A percentile compares a stretch with the other conserved stretches of the same genome.
Conservation (phyloP, 176 grass and related monocot genomes). For the Hsuehochloa calcarea region DNA sequence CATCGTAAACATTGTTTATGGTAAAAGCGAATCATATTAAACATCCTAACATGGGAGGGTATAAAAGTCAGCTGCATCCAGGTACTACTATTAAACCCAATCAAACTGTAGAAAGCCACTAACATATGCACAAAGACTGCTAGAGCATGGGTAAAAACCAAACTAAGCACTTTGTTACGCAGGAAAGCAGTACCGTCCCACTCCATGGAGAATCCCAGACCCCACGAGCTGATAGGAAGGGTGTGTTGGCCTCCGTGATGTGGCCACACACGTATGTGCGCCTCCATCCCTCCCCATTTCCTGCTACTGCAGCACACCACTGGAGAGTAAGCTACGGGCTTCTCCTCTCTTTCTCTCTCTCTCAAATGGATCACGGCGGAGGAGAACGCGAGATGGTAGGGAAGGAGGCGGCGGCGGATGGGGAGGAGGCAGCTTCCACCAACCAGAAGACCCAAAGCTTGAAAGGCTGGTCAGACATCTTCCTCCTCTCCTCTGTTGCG, state of each 20-base stretch:
- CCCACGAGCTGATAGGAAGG: not conserved
- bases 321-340: not conserved
- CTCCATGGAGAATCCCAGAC: not conserved
- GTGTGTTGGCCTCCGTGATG: not conserved
- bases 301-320: not conserved
- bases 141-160: not conserved
- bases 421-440: conserved; percentile 14
- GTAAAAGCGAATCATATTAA: too few relatives aligned
- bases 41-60: too few relatives aligned
- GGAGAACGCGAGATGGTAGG: not conserved
- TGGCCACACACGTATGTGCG: not conserved
- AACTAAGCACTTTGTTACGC: too few relatives aligned
- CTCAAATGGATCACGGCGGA: conserved; percentile 15
- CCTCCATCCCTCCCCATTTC: not conserved
- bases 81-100: not conserved
- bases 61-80: too few relatives aligned
- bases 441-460: conserved; percentile 35
- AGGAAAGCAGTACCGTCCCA: too few relatives aligned
- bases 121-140: not conserved
- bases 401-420: not conserved
- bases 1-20: not conserved
- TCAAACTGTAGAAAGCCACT: not conserved
- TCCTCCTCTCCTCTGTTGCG: not conserved
- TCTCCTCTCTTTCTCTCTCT: not conserved
- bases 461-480: conserved; percentile 20